Base-by-base conservation (phyloP, 2,329 filamentous ascomycete genomes). In the Cordyceps javanica region DNA sequence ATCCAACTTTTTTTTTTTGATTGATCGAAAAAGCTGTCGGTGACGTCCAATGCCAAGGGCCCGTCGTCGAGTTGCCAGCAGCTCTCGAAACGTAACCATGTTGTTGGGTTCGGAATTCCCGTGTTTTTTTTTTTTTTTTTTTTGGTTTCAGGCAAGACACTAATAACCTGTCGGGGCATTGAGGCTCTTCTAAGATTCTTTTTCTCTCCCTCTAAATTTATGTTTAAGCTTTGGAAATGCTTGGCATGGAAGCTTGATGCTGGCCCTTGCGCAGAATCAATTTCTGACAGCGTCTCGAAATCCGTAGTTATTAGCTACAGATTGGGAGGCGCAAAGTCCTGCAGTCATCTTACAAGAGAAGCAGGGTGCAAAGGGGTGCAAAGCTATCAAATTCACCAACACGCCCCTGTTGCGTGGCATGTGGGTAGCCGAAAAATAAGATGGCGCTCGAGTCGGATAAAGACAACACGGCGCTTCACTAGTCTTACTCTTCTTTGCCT, bases 1-100 rank as follows among this genome's bases (percentile, higher is more conserved):
- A 26, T 63, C 63, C 1, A 53, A 66, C 7, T 73, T 72, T 72
- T 23, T 46, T 1, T 64, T 67, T 46, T n/a, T n/a, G n/a, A n/a
- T n/a, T n/a, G 57, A 61, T n/a, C 45, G 65, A 16, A n/a, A 39
- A 58, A 55, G 32, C 46, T 67, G 1, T 59, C 38, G 19, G 53
- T 66, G 14, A 62, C 65, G 5, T 63, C 64, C 0, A 41, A 49
- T 10, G 48, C 44, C 36, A 53, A 53, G 52, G 34, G 32, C 21
- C n/a, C n/a, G n/a, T n/a, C n/a, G n/a, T n/a, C n/a, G n/a, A n/a
- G n/a, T n/a, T n/a, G n/a, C n/a, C n/a, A n/a, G n/a, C n/a, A n/a
- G n/a, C n/a, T n/a, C n/a, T n/a, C n/a, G n/a, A n/a, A n/a, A n/a
- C n/a, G n/a, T n/a, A n/a, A n/a, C n/a, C n/a, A n/a, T n/a, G n/a